These are phyloP conservation scores for Syzygium jambos DNA, from an alignment of 345 rosid genomes.

Conservation along the genomic window DNA sequence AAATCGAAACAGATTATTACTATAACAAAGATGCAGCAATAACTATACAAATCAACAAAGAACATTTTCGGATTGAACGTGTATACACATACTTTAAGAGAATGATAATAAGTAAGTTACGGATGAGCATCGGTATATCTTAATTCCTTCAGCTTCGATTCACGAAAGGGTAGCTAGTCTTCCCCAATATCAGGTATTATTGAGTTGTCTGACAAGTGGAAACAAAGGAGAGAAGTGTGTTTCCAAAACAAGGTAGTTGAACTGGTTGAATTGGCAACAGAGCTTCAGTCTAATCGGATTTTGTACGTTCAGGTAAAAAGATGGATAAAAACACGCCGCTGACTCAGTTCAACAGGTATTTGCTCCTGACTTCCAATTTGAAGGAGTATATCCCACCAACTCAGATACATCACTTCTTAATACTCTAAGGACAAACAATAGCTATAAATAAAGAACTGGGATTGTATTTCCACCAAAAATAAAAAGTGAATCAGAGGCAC, in stretches of 20 bases:
- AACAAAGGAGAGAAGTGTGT: neutral
- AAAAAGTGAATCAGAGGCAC: neutral
- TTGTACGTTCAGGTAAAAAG: neutral
- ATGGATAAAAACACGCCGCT: neutral
- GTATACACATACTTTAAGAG: neutral
- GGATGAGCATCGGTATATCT: neutral
- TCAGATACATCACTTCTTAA: neutral
- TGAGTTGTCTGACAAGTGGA: neutral
- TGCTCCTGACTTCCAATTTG: neutral
- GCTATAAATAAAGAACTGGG: neutral
- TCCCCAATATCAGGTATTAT: neutral
- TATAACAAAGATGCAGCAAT: neutral
- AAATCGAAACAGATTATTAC: neutral
- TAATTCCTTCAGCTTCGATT: neutral
- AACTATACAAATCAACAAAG: neutral
- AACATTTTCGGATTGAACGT: neutral
- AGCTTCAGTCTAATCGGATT: neutral
- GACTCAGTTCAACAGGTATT: neutral
- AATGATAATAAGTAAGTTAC: neutral
- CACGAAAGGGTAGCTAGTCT: neutral
- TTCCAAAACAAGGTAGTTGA: neutral
- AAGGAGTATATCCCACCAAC: neutral
- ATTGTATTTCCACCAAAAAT: neutral
- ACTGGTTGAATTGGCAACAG: neutral
- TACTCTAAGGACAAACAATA: neutral